phyloP scores from a whole-genome alignment of 2,329 filamentous ascomycete species.

The Zymoseptoria crescenta region DNA sequence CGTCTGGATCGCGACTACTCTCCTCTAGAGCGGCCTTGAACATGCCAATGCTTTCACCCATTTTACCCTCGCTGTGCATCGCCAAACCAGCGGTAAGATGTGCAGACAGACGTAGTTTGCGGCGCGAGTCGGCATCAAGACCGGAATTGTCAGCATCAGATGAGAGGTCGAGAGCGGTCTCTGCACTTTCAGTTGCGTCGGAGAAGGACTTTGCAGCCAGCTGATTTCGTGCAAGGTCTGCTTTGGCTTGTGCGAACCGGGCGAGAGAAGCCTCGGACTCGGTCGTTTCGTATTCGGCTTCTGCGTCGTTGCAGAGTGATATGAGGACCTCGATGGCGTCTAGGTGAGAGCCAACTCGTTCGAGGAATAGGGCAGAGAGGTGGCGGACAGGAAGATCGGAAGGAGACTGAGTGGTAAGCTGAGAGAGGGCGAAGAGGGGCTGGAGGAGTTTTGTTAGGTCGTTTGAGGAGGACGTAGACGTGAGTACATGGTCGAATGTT shows the following conservation, averaged over 20 bases:
- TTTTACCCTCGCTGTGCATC: slow-evolving; percentile 60
- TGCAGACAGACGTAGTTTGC: slow-evolving; percentile 69
- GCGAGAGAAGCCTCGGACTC: slow-evolving; percentile 69
- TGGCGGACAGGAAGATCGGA: slow-evolving; percentile 67
- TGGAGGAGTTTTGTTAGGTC: slow-evolving; percentile 61
- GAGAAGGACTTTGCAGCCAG: slow-evolving; percentile 60
- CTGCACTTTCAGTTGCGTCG: slow-evolving; percentile 68
- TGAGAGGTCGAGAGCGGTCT: slow-evolving; percentile 71
- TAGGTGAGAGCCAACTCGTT: slow-evolving; percentile 63
- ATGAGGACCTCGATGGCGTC: slow-evolving; percentile 58
- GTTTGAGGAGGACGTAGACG: slow-evolving; percentile 45
- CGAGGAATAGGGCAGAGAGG: slow-evolving; percentile 70
- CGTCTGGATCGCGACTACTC: slow-evolving; percentile 67
- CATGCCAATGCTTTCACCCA: slow-evolving; percentile 64
- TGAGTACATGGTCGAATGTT: slow-evolving; percentile 71
- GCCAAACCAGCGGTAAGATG: slow-evolving; percentile 81
- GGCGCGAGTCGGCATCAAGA: slow-evolving; percentile 56
- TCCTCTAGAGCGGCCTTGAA: slow-evolving; percentile 76
- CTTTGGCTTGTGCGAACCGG: slow-evolving; percentile 72
- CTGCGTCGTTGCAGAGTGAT: slow-evolving; percentile 59
- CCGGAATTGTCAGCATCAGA: slow-evolving; percentile 59
- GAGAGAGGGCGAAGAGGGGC: slow-evolving; percentile 79
- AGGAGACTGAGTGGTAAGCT: slow-evolving; percentile 65
- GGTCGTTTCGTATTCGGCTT: slow-evolving; percentile 74
- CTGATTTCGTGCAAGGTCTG: slow-evolving; percentile 77